phyloP scores from a whole-genome alignment of 441 rosid genomes.

The Jatropha podagrica region DNA sequence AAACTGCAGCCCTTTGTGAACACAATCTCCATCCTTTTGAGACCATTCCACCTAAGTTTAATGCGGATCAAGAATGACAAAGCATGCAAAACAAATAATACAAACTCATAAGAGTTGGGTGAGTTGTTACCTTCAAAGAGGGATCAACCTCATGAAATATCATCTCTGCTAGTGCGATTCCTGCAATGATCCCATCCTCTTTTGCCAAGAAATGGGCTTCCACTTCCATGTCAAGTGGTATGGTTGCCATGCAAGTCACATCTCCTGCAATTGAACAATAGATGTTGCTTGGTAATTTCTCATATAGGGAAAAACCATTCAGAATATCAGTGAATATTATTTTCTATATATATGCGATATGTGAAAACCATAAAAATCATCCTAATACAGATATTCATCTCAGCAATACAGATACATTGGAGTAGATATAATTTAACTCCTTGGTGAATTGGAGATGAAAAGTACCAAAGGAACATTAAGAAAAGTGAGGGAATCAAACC shows the following conservation, averaged over 20 bases:
- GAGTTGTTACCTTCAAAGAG: slow-evolving; percentile 55
- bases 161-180: slow-evolving; percentile 77
- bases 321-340: slow-evolving; percentile 13
- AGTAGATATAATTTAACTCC: not conserved
- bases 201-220: slow-evolving; percentile 91
- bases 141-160: slow-evolving; percentile 82
- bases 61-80: slow-evolving; percentile 18
- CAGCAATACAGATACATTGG: not conserved
- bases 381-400: not conserved
- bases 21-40: slow-evolving; percentile 75
- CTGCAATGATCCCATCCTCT: slow-evolving; percentile 86
- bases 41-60: slow-evolving; percentile 77
- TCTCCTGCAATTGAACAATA: slow-evolving; percentile 57
- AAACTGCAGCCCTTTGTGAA: slow-evolving; percentile 79
- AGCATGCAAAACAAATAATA: slow-evolving; percentile 22
- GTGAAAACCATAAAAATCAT: not conserved
- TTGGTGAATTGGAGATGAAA: not conserved
- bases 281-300: slow-evolving; percentile 14
- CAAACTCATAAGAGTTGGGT: slow-evolving; percentile 5
- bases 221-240: slow-evolving; percentile 79
- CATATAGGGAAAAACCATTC: not conserved
- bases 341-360: too few species aligned
- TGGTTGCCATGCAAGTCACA: slow-evolving; percentile 90
- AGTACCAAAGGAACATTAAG: not conserved
- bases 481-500: slow-evolving; percentile 38